phyloP scores from a whole-genome alignment of 2,329 filamentous ascomycete species.

The Mycosphaerella arachidis region DNA sequence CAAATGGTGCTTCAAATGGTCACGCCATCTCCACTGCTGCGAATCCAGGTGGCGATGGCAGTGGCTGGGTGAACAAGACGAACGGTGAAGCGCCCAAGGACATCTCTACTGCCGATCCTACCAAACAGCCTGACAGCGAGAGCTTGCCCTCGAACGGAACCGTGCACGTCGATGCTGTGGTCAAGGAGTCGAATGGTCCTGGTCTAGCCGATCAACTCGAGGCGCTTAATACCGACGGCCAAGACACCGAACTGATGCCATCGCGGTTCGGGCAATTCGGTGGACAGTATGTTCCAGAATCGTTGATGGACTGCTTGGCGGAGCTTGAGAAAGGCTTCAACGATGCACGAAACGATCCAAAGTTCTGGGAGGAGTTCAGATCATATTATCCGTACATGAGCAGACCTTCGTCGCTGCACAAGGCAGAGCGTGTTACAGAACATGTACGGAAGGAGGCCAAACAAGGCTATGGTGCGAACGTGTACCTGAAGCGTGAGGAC shows the following conservation, averaged over 20 bases:
- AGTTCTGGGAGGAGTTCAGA: slow-evolving; percentile 95
- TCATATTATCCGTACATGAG: slow-evolving; percentile 98
- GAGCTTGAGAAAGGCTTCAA: slow-evolving; percentile 91
- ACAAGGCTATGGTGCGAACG: slow-evolving; percentile 78
- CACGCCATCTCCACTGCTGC: slow-evolving; percentile 31
- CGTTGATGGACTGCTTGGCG: slow-evolving; percentile 91
- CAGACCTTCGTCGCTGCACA: slow-evolving; percentile 83
- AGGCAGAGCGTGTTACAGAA: slow-evolving; percentile 82
- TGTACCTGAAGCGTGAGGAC: slow-evolving; percentile 97
- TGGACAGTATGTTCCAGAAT: slow-evolving; percentile 95
- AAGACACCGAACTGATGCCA: slow-evolving; percentile 57
- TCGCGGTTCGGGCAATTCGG: slow-evolving; percentile 93
- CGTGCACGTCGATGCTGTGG: slow-evolving; percentile 64
- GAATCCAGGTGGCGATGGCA: slow-evolving; percentile 32
- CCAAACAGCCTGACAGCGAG: slow-evolving; percentile 31
- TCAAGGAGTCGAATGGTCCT: slow-evolving; percentile 57
- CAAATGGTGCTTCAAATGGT: slow-evolving; percentile 20
- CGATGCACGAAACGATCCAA: slow-evolving; percentile 75
- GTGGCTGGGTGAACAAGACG: slow-evolving; percentile 31
- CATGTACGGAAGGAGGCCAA: slow-evolving; percentile 25
- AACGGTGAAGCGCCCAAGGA: slow-evolving; percentile 31
- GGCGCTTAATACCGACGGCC: slow-evolving; percentile 64
- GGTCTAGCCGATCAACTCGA: slow-evolving; percentile 79
- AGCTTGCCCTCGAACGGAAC: slow-evolving; percentile 40
- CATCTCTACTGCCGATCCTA: slow-evolving; percentile 33